Evolutionary conservation across 257 asterid genomes (phyloP).

Genomic region (Solanum rostratum): DNA sequence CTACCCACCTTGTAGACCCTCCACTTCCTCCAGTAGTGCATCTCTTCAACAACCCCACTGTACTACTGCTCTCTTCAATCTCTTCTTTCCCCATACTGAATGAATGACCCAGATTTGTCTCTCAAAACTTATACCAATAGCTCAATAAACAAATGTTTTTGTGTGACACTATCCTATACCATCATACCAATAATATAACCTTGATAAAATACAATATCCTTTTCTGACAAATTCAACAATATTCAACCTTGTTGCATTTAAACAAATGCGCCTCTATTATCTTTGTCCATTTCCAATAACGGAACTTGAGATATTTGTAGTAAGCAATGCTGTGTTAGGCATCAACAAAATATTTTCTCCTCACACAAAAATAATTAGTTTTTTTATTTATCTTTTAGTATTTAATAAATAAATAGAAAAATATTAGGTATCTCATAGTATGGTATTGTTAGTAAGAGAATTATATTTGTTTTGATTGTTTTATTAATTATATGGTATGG

Average conservation of each 20-base stretch:
- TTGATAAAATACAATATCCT: neutral
- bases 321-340: no score
- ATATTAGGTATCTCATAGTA: no score
- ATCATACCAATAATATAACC: neutral
- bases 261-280: neutral
- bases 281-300: no score
- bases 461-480: no score
- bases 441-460: no score
- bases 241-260: neutral
- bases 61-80: slow-evolving; percentile 52
- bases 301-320: no score
- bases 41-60: slow-evolving; percentile 34
- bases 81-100: slow-evolving; percentile 37
- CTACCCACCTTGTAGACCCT: slow-evolving; percentile 81
- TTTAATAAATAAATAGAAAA: no score
- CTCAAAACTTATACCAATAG: neutral
- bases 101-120: neutral
- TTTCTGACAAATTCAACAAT: slow-evolving; percentile 1
- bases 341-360: no score
- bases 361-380: no score
- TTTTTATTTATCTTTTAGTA: no score
- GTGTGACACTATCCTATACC: neutral
- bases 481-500: no score
- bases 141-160: neutral
- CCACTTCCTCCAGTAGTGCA: slow-evolving; percentile 27